These are phyloP conservation scores for Yueomyces sinensis DNA, from an alignment of 805 yeast species.

Conservation along the genomic window DNA sequence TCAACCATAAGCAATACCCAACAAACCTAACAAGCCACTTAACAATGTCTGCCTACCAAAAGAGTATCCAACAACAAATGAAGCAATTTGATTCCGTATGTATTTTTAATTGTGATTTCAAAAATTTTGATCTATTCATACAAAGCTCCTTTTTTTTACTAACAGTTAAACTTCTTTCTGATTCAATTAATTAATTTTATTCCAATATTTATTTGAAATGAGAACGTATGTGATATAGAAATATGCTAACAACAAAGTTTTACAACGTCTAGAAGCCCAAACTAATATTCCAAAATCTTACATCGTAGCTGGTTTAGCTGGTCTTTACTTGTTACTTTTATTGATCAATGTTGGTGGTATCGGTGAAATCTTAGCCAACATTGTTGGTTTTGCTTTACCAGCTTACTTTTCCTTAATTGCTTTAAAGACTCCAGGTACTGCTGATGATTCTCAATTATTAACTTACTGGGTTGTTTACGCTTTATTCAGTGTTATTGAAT, in stretches of 20 bases:
- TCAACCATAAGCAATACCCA: no score
- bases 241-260: conserved; percentile 20
- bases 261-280: conserved; percentile 30
- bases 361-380: conserved; percentile 86
- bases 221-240: conserved; percentile 7
- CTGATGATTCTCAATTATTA: conserved; percentile 78
- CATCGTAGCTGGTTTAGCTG: conserved; percentile 53
- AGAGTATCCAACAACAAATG: conserved; percentile 35
- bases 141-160: background rate
- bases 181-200: background rate
- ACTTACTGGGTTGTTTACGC: conserved; percentile 99
- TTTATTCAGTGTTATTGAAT: conserved; percentile 78
- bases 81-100: conserved; percentile 35
- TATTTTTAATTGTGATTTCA: conserved; percentile 4
- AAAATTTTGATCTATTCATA: conserved; percentile 1
- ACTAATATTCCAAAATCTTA: conserved; percentile 71
- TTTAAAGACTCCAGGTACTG: conserved; percentile 49
- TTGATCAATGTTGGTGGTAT: conserved; percentile 88
- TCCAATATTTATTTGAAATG: background rate
- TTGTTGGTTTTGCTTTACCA: conserved; percentile 85
- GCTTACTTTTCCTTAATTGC: conserved; percentile 83
- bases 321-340: conserved; percentile 58
- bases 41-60: conserved; percentile 30
- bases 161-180: conserved; percentile 1
- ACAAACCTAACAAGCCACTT: no score